Base-by-base conservation (phyloP, 2,329 filamentous ascomycete species). In the Amylocarpus encephaloides region DNA sequence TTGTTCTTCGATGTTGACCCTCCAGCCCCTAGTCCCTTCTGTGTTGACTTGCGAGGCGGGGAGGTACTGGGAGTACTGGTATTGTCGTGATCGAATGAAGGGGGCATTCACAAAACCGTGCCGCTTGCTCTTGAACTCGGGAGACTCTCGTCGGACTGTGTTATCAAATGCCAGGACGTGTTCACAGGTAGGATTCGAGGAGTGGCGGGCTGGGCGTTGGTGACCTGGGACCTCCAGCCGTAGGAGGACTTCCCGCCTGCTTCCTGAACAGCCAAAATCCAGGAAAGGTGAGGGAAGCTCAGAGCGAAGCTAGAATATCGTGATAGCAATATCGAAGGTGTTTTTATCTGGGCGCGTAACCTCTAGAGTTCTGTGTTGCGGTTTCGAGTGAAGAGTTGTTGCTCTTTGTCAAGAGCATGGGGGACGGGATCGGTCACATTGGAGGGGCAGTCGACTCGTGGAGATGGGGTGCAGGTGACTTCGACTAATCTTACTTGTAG, bases 101-200 rank as follows among this genome's bases (percentile, higher is more conserved):
- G 60, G 62, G 64, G 62, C 66, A 68, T 68, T 66, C 61, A 68
- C 65, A 62, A 57, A 51, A 53, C 42, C 46, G 36, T 55, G 47
- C 32, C 40, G 34, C 33, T 32, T 35, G 22, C 32, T 34, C 36
- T 46, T 32, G 40, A 38, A 51, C 39, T 48, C 46, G 30, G 36
- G 9, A n/a, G 40, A 42, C 19, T 38, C 33, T 46, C 16, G 34
- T 29, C n/a, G 15, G 38, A 42, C 36, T 32, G 22, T 7, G 22
- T 26, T 26, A 26, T 26, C 22, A 7, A 26, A 26, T 26, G 22
- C 22, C 7, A 30, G 16, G 1, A 35, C 36, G 43, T 35, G 26
- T 13, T 49, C 33, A 19, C 33, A 38, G 19, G 12, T 34, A 44
- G 26, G 32, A 33, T 19, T 35, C 29, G 40, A 30, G 46, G 48